Base-by-base conservation (phyloP, 805 yeast species). In the Kluyveromyces siamensis region DNA sequence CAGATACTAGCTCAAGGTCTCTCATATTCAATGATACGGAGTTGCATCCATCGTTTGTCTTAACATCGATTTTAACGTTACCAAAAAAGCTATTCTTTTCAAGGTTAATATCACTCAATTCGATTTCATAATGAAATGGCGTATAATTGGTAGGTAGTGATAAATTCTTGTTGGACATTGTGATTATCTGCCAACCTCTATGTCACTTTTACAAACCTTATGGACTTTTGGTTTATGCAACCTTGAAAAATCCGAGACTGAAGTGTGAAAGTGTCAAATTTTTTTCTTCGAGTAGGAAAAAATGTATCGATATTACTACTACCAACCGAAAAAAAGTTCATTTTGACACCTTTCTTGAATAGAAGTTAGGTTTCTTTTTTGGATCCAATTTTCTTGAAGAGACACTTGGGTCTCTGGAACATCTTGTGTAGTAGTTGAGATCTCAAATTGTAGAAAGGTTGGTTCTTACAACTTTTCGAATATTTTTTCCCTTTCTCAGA, bases 71-170 rank as follows among this genome's bases (percentile, higher is more conserved):
- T 9, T 51, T 55, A 2, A 76, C 80, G 2, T 52, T 52, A 7
- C 85, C 87, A 1, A 57, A 57, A 57, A 74, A 81, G 1, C 72
- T 61, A 53, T 72, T 74, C 36, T 66, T 65, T 8, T 57, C 64
- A 27, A 72, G 64, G 57, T 82, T 76, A 27, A 84, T 79, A 56
- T 73, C 74, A 17, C 42, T 37, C 38, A 73, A 65, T n/a, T 76
- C 69, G 9, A 85, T 60, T 30, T 75, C 72, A 62, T 85, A 84
- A 65, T 82, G 80, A 13, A 59, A 50, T n/a, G 91, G 89, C 49
- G 67, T 68, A 49, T 82, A 76, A 27, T 68, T 60, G 51, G 65
- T 66, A 53, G 79, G 84, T 49, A 73, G 75, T 13, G 48, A 45
- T 30, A 44, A 46, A 21, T 45, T 49, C 40, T 9, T 37, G n/a